Evolutionary conservation across 2,329 filamentous ascomycete genomes (phyloP).

Genomic region (Diaporthe destruens): DNA sequence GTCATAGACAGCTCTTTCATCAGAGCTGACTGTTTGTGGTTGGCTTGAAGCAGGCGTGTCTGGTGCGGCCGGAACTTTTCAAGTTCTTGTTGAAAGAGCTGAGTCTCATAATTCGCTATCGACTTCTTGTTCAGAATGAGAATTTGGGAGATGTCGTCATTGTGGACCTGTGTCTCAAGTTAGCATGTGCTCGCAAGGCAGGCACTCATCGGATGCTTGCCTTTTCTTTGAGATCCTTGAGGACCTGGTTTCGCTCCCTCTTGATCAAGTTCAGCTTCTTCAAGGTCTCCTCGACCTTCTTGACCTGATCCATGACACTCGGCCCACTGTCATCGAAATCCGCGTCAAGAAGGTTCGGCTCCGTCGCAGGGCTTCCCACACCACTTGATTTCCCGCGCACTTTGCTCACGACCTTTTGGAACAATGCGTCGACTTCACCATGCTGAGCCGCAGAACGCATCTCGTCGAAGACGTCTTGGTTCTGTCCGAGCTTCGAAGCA

Average conservation of each 20-base stretch:
- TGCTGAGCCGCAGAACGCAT: constrained; percentile 91
- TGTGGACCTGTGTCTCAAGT: constrained; percentile 76
- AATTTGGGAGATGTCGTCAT: constrained; percentile 97
- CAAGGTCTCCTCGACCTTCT: constrained; percentile 87
- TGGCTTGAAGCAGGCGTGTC: constrained; percentile 89
- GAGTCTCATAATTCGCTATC: constrained; percentile 89
- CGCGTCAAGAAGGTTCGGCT: constrained; percentile 85
- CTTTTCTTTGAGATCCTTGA: constrained; percentile 98
- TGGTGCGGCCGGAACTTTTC: constrained; percentile 97
- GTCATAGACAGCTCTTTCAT: constrained; percentile 94
- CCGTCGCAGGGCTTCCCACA: constrained; percentile 69
- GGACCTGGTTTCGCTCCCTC: constrained; percentile 87
- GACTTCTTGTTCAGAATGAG: constrained; percentile 98
- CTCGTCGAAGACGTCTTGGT: constrained; percentile 91
- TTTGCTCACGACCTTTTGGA: constrained; percentile 87
- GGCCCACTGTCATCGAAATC: constrained; percentile 86
- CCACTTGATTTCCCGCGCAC: constrained; percentile 75
- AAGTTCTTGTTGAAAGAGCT: constrained; percentile 95
- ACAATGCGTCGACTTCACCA: constrained; percentile 88
- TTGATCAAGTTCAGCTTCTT: constrained; percentile 94
- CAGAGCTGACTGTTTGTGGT: constrained; percentile 92
- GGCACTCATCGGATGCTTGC: constrained; percentile 61
- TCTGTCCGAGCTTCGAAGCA: constrained; percentile 84
- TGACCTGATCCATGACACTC: constrained; percentile 91
- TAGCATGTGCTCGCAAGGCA: constrained; percentile 38